These are phyloP conservation scores for Alectoria sarmentosa DNA, from an alignment of 495 filamentous ascomycete genomes.

Conservation along the genomic window DNA sequence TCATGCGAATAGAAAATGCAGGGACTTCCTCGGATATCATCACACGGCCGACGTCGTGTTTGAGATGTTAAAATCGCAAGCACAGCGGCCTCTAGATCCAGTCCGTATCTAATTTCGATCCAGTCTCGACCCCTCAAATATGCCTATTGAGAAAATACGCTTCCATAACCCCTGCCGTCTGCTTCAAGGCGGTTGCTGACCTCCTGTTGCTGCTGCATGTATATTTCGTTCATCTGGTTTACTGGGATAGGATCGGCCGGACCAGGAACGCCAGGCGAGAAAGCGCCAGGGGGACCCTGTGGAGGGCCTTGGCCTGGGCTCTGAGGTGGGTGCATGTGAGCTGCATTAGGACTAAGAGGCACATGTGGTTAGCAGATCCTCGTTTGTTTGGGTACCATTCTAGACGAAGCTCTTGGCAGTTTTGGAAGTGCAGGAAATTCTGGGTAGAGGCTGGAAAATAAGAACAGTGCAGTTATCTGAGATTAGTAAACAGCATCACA, in stretches of 20 bases:
- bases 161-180: constrained; percentile 40
- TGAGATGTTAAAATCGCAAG: background rate
- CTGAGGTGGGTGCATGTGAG: constrained; percentile 41
- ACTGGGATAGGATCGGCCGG: constrained; percentile 38
- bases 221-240: constrained; percentile 41
- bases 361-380: constrained; percentile 23
- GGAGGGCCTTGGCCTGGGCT: constrained; percentile 34
- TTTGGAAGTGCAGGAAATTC: background rate
- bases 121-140: background rate
- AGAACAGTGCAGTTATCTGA: background rate
- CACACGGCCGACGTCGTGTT: background rate
- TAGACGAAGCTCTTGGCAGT: background rate
- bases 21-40: background rate
- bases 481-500: constrained; percentile 3
- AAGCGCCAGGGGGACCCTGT: constrained; percentile 37
- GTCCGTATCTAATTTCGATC: background rate
- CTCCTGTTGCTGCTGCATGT: constrained; percentile 36
- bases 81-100: background rate
- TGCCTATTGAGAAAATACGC: constrained; percentile 34
- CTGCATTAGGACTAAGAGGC: constrained; percentile 40
- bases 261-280: constrained; percentile 36
- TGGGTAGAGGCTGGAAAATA: background rate
- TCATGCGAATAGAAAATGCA: constrained; percentile 3
- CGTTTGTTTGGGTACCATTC: background rate
- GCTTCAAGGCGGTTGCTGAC: constrained; percentile 43